Evolutionary conservation across 2,329 filamentous ascomycete genomes (phyloP), one percentile per base, ranked within the genome.

Genomic region (Sphaerulina populicola): DNA sequence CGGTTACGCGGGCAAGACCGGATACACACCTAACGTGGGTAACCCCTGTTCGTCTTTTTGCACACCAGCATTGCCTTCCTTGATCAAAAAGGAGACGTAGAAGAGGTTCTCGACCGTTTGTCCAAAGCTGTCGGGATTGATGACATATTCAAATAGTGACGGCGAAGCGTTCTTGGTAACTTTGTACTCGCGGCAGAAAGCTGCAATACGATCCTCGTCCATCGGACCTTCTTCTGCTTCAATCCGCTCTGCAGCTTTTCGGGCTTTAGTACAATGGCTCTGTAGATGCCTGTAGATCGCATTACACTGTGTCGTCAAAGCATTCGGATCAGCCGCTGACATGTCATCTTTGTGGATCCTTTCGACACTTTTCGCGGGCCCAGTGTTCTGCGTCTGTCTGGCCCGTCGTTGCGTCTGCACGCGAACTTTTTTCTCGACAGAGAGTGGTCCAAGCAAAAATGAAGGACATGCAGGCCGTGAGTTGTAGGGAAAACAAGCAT

Each of bases 31-130:
- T 44, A 97, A 69, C 18, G 88, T 81, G n/a, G 90, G 90, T 38
- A 95, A 71, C 1, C 79, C 82, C 54, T 85, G 72, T 10, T 81
- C 77, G 63, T 96, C 90, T 50, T 81, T 78, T 2, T 79, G 75
- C n/a, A 98, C 76, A 31, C 80, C 81, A 5, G 89, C 79, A 53
- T 79, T 81, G 9, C 89, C 89, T 69, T 98, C 93, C 52, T 87
- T 82, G 53, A 97, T 88, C 54, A 98, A 72, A 64, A 98, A 98
- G 66, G 88, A 94, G 60, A 95, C 80, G 66, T 97, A 97, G 69
- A 98, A 98, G 62, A 98, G 75, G 62, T 98, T 98, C 67, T 98
- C 93, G 6, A 98, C 83, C 0, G 89, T 95, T 69, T 98, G 93
- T 0, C 88, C 88, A 62, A 97, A 98, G 0, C 88, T 94, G 36